These are phyloP conservation scores for Clitopilus hobsonii DNA, from an alignment of 768 basidiomycete species.

Conservation along the genomic window DNA sequence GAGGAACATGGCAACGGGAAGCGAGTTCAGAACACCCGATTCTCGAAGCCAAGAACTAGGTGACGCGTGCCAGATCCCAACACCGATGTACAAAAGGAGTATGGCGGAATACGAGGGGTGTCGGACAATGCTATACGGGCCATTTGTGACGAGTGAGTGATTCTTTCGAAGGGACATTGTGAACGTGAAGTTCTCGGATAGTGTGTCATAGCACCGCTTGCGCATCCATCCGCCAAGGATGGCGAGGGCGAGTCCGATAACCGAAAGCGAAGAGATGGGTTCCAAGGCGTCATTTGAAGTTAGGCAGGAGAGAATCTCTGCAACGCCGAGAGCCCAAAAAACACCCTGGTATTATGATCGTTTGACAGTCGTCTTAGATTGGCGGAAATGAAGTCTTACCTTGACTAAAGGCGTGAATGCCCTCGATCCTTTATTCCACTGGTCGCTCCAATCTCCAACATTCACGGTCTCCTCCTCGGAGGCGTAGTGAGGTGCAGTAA, in stretches of 20 bases:
- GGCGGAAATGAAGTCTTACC: not conserved
- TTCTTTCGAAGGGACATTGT: slow-evolving; percentile 27
- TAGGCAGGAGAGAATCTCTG: not conserved
- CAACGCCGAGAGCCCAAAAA: not conserved
- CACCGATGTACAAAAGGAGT: not conserved
- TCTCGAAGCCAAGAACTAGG: not conserved
- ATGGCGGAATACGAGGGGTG: not conserved
- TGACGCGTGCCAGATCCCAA: not conserved
- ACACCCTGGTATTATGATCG: not conserved
- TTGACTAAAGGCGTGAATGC: not conserved
- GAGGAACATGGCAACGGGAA: not conserved
- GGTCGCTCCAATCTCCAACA: not conserved
- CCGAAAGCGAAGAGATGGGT: slow-evolving; percentile 12
- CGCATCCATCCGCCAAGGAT: slow-evolving; percentile 27
- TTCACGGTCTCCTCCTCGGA: not conserved
- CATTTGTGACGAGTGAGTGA: slow-evolving; percentile 31
- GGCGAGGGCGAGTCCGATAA: slow-evolving; percentile 21
- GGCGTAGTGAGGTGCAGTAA: not conserved
- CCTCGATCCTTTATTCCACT: not conserved
- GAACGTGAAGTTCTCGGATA: slow-evolving; percentile 35
- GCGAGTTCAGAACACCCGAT: not conserved
- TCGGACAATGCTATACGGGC: slow-evolving; percentile 20
- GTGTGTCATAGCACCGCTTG: slow-evolving; percentile 27
- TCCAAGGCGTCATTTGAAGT: not conserved
- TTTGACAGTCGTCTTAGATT: not conserved